Evolutionary conservation across 495 filamentous ascomycete genomes (phyloP), one percentile per base, ranked within the genome.

Genomic region (Penicillium silybi): DNA sequence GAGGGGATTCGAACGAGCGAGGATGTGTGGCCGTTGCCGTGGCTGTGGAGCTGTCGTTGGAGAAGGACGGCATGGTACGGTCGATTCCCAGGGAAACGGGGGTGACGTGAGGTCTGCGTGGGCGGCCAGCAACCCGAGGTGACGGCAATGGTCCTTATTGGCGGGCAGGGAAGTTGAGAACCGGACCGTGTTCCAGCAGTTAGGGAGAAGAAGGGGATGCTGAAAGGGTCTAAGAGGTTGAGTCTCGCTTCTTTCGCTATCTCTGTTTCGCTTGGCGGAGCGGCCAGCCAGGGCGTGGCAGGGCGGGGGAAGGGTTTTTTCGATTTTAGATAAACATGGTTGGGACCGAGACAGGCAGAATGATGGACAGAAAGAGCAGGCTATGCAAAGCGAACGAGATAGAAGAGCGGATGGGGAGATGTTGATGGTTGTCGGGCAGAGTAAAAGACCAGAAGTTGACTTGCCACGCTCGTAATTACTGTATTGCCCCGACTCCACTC

Each of bases 61-160:
- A 63, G 48, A 76, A 69, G 22, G 73, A 70, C 40, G 74, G 73
- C 74, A 77, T 77, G 42, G 42, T 68, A 52, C 16, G 13, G 25
- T 29, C 23, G 41, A 51, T 32, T 29, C 19, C 42, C 45, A 61
- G 41, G 37, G 44, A 53, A 52, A 37, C 37, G 45, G 54, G 46
- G 55, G 63, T 63, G 65, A 70, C 67, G 70, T 66, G 64, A 64
- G 61, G 49, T 62, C 59, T 63, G 66, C 64, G 65, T 66, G 52
- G 62, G 54, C 54, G 62, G 54, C 54, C 52, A 57, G 54, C 53
- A 58, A 62, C 52, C 54, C 56, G 53, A 60, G 43, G 44, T 57
- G 55, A 64, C 51, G 55, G 58, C 58, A 54, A 50, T 56, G 38
- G 40, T 43, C 61, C 51, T 64, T 54, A 59, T 65, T 59, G 61